phyloP scores from a whole-genome alignment of 495 filamentous ascomycete species.

The Glutinoglossum americanum region DNA sequence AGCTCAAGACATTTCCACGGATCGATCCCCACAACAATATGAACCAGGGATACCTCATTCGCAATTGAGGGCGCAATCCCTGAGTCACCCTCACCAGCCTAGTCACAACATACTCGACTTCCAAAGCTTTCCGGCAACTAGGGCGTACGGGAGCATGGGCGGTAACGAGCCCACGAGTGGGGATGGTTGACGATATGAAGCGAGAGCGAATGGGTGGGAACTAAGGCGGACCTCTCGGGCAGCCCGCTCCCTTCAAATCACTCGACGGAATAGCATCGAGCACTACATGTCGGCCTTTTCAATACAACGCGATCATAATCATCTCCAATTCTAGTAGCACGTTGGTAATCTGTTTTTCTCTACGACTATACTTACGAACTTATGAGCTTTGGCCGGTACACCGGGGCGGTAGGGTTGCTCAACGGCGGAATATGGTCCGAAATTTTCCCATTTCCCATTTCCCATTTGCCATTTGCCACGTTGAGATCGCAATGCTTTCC shows the following conservation, averaged over 20 bases:
- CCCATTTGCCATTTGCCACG: no score
- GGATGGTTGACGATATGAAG: background rate
- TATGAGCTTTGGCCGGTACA: background rate
- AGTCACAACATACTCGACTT: background rate
- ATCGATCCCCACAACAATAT: background rate
- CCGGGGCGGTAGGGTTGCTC: background rate
- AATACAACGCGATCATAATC: background rate
- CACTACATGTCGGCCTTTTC: background rate
- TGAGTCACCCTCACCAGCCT: constrained; percentile 1
- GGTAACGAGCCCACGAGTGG: background rate
- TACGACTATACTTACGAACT: background rate
- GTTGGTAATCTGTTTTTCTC: background rate
- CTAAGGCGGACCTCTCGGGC: background rate
- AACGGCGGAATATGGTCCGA: background rate
- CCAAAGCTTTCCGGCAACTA: background rate
- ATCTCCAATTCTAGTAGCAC: background rate
- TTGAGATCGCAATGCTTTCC: background rate
- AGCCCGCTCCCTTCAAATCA: background rate
- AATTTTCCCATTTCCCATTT: no score
- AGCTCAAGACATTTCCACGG: background rate
- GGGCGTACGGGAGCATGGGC: background rate
- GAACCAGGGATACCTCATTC: background rate
- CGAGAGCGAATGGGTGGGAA: background rate
- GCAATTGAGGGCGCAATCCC: background rate
- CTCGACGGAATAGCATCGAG: background rate